Percentiles rank a stretch among this genome's conserved stretches.
Evolutionary conservation across 2,329 filamentous ascomycete genomes (phyloP).

Genomic region (Fusarium sp.): DNA sequence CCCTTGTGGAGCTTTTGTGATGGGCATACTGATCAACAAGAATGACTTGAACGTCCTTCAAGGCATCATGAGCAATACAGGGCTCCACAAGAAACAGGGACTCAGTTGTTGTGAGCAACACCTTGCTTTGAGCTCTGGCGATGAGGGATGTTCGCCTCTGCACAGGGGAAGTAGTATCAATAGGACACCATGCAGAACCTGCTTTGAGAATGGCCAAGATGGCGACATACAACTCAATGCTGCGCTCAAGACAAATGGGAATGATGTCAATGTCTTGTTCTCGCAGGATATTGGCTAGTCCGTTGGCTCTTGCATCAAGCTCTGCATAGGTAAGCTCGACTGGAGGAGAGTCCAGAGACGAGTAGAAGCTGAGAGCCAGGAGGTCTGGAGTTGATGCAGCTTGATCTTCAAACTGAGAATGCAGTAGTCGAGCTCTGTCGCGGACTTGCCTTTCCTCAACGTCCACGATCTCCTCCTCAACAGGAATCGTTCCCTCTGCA

Average conservation of each 20-base stretch:
- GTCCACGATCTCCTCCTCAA: not conserved
- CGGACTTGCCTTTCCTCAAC: not conserved
- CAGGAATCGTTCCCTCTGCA: constrained; percentile 5
- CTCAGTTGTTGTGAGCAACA: constrained; percentile 12
- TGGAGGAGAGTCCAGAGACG: not conserved
- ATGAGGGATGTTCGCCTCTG: constrained; percentile 31
- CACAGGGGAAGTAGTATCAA: constrained; percentile 21
- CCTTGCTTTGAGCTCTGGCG: constrained; percentile 24
- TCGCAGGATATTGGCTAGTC: constrained; percentile 10
- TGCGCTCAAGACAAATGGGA: constrained; percentile 20
- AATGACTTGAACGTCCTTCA: constrained; percentile 16
- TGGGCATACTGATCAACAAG: constrained; percentile 20
- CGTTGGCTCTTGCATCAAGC: constrained; percentile 24
- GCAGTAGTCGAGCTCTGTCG: not conserved
- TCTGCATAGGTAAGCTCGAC: constrained; percentile 18
- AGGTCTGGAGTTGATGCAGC: constrained; percentile 6
- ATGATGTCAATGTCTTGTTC: constrained; percentile 25
- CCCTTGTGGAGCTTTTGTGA: not conserved
- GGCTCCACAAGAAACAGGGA: constrained; percentile 11
- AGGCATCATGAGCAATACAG: constrained; percentile 6
- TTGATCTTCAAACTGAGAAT: constrained; percentile 32
- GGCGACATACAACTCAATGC: constrained; percentile 23
- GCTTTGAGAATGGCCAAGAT: constrained; percentile 29
- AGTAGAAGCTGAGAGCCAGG: constrained; percentile 19
- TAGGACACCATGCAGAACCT: constrained; percentile 30